Conservation (phyloP, 495 filamentous ascomycete species). For the Tuber melanosporum region DNA sequence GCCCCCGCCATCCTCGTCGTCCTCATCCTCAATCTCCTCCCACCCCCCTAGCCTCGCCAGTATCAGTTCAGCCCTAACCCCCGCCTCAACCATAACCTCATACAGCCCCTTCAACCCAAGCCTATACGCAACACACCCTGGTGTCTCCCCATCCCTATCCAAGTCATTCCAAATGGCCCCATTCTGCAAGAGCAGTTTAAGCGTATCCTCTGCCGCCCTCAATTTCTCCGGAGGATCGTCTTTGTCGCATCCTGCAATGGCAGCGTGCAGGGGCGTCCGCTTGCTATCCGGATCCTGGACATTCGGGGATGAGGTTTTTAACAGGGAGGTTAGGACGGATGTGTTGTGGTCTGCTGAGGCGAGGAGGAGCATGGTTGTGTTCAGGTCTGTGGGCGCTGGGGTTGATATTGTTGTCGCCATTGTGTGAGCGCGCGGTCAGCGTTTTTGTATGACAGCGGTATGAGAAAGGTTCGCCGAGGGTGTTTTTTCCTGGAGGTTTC, state of each 20-base stretch:
- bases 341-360: slow-evolving; percentile 77
- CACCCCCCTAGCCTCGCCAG: slow-evolving; percentile 71
- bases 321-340: slow-evolving; percentile 64
- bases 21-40: slow-evolving; percentile 61
- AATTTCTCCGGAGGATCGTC: slow-evolving; percentile 25
- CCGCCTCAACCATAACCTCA: slow-evolving; percentile 79
- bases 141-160: slow-evolving; percentile 77
- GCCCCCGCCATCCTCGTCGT: slow-evolving; percentile 49
- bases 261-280: slow-evolving; percentile 80
- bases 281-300: slow-evolving; percentile 79
- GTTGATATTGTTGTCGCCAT: slow-evolving; percentile 21
- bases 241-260: slow-evolving; percentile 73
- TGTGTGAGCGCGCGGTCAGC: neutral
- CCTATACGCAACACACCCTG: slow-evolving; percentile 74
- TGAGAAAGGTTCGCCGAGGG: neutral
- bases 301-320: slow-evolving; percentile 52
- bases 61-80: slow-evolving; percentile 82
- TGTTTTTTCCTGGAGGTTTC: neutral
- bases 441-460: neutral
- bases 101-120: slow-evolving; percentile 70
- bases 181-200: slow-evolving; percentile 70
- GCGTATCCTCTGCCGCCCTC: slow-evolving; percentile 56
- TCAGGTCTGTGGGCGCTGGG: slow-evolving; percentile 15
- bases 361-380: slow-evolving; percentile 54
- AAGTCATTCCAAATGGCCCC: slow-evolving; percentile 98